These are phyloP conservation scores for Saussurea involucrata DNA, from an alignment of 129 eudicot species.

Conservation along the genomic window DNA sequence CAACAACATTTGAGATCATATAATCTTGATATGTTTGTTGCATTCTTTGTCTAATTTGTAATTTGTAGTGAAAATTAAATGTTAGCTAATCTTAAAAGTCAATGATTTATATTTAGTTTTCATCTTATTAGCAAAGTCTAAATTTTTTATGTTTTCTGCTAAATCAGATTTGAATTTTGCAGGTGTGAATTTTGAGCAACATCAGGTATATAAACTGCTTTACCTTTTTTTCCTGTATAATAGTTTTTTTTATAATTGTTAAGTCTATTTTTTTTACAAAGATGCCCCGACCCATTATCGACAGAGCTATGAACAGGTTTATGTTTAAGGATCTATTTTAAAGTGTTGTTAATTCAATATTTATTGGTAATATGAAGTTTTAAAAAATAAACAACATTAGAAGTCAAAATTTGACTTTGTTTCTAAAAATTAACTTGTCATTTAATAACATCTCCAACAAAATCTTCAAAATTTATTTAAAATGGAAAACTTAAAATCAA, in stretches of 20 bases:
- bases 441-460: too few species aligned
- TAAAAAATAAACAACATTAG: background rate
- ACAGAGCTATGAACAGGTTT: background rate
- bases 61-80: background rate
- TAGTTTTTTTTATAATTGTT: background rate
- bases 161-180: background rate
- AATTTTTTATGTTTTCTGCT: background rate
- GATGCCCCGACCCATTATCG: too few species aligned
- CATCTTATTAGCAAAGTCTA: background rate
- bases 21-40: background rate
- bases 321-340: background rate
- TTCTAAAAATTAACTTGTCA: background rate
- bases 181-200: background rate
- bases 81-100: background rate
- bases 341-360: background rate
- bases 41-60: background rate
- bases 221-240: background rate
- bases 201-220: constrained; percentile 12
- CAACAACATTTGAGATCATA: background rate
- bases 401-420: background rate
- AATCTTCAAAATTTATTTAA: too few species aligned
- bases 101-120: background rate
- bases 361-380: background rate
- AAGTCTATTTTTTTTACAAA: background rate
- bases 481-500: too few species aligned